Conservation (phyloP, 306 rosid genomes). For the Prunus padus region DNA sequence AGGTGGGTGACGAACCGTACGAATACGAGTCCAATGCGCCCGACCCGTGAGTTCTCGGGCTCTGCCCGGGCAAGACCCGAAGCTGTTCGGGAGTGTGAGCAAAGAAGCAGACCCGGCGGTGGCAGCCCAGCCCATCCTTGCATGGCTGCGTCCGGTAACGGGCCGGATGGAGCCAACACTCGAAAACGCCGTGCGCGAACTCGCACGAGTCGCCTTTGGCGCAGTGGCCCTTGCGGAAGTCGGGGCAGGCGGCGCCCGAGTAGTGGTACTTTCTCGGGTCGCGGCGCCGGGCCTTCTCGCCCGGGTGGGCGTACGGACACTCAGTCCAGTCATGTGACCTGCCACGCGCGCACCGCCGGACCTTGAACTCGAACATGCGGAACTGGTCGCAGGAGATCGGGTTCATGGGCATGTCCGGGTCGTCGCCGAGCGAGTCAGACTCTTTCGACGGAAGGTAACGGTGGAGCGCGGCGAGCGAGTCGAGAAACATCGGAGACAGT, state of each 20-base stretch:
- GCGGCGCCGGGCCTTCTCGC: constrained; percentile 91
- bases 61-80: constrained; percentile 42
- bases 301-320: constrained; percentile 89
- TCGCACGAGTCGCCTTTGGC: constrained; percentile 66
- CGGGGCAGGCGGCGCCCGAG: constrained; percentile 71
- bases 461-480: constrained; percentile 38
- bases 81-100: constrained; percentile 84
- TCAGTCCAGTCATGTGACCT: constrained; percentile 92
- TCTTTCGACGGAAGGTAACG: constrained; percentile 44
- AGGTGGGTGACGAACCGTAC: constrained; percentile 55
- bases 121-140: constrained; percentile 68
- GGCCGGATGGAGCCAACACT: constrained; percentile 93
- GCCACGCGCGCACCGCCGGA: constrained; percentile 59
- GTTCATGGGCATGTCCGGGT: constrained; percentile 35
- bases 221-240: constrained; percentile 73
- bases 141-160: constrained; percentile 90
- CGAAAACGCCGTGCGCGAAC: constrained; percentile 91
- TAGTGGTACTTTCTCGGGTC: constrained; percentile 71
- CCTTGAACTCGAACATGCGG: constrained; percentile 84
- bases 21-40: constrained; percentile 21
- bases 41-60: constrained; percentile 26
- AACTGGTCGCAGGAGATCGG: constrained; percentile 64
- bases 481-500: constrained; percentile 25
- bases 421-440: constrained; percentile 33
- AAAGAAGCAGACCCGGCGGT: constrained; percentile 81